A percentile compares a stretch with the other conserved stretches of the same genome.
Evolutionary conservation across 139 green algal species (phyloP).

Genomic region (Closterium sp.): DNA sequence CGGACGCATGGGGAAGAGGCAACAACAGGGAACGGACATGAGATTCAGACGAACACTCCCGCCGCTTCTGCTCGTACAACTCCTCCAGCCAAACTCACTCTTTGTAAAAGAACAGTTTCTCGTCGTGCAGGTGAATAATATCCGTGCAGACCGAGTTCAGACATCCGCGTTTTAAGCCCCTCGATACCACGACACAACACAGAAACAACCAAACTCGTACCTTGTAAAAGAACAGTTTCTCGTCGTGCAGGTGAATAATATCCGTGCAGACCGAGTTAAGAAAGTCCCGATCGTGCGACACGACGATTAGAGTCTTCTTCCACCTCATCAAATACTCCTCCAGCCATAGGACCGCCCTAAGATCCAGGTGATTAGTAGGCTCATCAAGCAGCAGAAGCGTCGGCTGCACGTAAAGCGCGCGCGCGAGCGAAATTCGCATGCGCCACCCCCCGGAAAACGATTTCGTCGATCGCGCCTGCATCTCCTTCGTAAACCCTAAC

Average conservation of each 20-base stretch:
- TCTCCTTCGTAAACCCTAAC: conserved; percentile 85
- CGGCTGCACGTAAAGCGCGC: conserved; percentile 96
- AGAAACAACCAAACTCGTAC: background rate
- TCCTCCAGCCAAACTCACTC: too few species aligned
- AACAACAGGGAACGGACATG: too few species aligned
- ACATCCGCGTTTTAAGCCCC: conserved; percentile 82
- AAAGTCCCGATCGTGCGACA: conserved; percentile 98
- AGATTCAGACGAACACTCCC: too few species aligned
- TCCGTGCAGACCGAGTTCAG: conserved; percentile 97
- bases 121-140: conserved; percentile 99
- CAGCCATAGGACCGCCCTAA: conserved; percentile 88
- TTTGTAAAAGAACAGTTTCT: conserved; percentile 90
- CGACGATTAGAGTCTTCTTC: conserved; percentile 99
- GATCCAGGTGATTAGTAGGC: conserved; percentile 98
- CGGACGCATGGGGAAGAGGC: too few species aligned
- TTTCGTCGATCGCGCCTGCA: conserved; percentile 73
- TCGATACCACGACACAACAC: background rate
- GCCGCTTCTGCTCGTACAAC: too few species aligned
- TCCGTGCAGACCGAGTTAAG: conserved; percentile 98
- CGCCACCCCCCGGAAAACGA: conserved; percentile 91
- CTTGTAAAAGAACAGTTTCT: conserved; percentile 89
- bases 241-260: conserved; percentile 99
- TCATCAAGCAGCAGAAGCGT: conserved; percentile 98
- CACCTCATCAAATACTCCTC: conserved; percentile 90
- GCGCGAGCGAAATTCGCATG: conserved; percentile 98